Percentiles rank a stretch among this genome's conserved stretches.
These are phyloP conservation scores for Xylariomycetidae sp. DNA, from an alignment of 2,329 filamentous ascomycete species.

Conservation along the genomic window DNA sequence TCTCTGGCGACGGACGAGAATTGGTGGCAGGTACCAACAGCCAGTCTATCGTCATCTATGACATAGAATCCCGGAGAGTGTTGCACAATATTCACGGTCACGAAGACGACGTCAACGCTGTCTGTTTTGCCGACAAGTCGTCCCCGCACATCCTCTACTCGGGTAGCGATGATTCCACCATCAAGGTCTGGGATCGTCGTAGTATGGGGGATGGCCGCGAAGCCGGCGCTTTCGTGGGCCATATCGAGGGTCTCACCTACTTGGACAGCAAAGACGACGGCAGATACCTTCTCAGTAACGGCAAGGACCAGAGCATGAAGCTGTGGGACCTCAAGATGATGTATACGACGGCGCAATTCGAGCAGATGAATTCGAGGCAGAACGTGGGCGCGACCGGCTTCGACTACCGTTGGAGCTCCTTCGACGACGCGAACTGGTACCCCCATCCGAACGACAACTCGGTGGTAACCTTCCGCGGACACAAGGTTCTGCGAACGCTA, in stretches of 20 bases:
- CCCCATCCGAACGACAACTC: conserved; percentile 83
- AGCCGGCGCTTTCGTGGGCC: conserved; percentile 60
- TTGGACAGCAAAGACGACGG: conserved; percentile 66
- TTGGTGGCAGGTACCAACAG: conserved; percentile 84
- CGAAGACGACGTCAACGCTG: conserved; percentile 86
- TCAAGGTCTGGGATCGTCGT: conserved; percentile 94
- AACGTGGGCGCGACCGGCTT: conserved; percentile 54
- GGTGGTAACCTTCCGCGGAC: conserved; percentile 87
- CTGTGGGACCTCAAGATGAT: conserved; percentile 92
- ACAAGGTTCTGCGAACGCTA: conserved; percentile 80
- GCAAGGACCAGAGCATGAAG: conserved; percentile 95
- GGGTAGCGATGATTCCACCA: conserved; percentile 86
- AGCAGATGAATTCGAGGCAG: conserved; percentile 47
- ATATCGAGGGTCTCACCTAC: conserved; percentile 62
- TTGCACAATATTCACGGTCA: conserved; percentile 75
- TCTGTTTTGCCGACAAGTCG: conserved; percentile 84
- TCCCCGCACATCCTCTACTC: conserved; percentile 95
- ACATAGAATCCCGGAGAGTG: conserved; percentile 73
- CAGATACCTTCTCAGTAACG: conserved; percentile 84
- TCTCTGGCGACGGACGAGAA: conserved; percentile 85
- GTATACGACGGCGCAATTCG: conserved; percentile 64
- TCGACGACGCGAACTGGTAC: conserved; percentile 59
- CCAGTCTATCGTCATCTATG: conserved; percentile 79
- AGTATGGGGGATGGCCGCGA: conserved; percentile 80
- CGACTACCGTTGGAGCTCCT: conserved; percentile 67